Percentiles rank a stretch among this genome's conserved stretches.
These are phyloP conservation scores for Candida ponderosae DNA, from an alignment of 805 yeast genomes.

Conservation along the genomic window DNA sequence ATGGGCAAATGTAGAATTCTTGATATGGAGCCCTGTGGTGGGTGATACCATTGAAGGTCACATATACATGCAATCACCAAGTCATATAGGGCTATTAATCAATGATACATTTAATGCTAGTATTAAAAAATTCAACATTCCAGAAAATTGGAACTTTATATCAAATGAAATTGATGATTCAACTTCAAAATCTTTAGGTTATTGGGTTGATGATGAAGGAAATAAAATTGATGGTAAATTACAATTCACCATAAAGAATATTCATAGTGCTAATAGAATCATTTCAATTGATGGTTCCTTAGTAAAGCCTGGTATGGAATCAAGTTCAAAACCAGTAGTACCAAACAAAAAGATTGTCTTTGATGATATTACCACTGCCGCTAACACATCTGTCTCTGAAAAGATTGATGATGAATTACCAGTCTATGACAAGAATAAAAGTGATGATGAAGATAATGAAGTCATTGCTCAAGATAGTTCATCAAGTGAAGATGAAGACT, in stretches of 20 bases:
- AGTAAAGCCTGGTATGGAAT: constrained; percentile 30
- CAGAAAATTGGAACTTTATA: constrained; percentile 78
- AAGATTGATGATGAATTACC: constrained; percentile 5
- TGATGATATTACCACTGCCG: constrained; percentile 33
- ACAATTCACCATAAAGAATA: constrained; percentile 61
- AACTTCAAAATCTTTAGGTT: constrained; percentile 51
- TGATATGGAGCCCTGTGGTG: constrained; percentile 85
- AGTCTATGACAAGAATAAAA: constrained; percentile 6
- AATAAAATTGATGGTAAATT: constrained; percentile 76
- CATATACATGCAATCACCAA: constrained; percentile 86
- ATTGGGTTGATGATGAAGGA: constrained; percentile 79
- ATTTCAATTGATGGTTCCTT: constrained; percentile 87
- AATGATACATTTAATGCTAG: constrained; percentile 95
- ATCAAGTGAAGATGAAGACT: constrained; percentile 19
- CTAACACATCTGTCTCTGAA: constrained; percentile 4
- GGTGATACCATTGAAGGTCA: constrained; percentile 86
- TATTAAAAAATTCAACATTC: constrained; percentile 77
- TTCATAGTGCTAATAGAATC: constrained; percentile 72
- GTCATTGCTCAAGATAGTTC: constrained; percentile 20
- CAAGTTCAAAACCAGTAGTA: constrained; percentile 47
- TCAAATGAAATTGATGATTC: constrained; percentile 67
- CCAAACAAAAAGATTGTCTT: constrained; percentile 40
- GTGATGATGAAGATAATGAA: constrained; percentile 11
- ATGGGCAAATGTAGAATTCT: constrained; percentile 78
- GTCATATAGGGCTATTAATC: constrained; percentile 85